Conservation (phyloP, 345 rosid species). For the Citrus medica region DNA sequence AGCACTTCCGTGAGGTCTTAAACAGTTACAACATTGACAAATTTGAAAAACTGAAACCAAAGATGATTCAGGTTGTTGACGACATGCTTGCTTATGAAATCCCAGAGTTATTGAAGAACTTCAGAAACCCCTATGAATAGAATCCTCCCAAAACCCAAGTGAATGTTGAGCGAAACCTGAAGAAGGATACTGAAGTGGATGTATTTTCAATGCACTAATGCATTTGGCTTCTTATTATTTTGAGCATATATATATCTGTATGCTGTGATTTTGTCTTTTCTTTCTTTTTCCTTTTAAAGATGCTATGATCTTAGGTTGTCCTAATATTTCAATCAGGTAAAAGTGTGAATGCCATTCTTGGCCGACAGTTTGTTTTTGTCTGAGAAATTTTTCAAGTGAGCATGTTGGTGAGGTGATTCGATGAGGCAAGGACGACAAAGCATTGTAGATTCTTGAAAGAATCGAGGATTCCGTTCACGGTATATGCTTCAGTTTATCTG, state of each 20-base stretch:
- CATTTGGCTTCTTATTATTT: background rate
- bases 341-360: background rate
- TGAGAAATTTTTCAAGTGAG: background rate
- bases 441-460: background rate
- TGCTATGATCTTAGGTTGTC: background rate
- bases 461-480: background rate
- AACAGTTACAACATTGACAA: constrained; percentile 70
- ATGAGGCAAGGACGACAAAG: background rate
- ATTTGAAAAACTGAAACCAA: constrained; percentile 83
- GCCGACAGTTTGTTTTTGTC: background rate
- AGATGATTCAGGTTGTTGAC: constrained; percentile 84
- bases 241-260: background rate
- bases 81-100: constrained; percentile 92
- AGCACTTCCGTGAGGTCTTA: constrained; percentile 69
- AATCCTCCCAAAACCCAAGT: background rate
- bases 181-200: background rate
- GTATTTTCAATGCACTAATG: background rate
- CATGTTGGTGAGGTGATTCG: background rate
- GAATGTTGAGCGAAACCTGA: background rate
- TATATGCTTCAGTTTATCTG: background rate
- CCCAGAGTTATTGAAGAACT: constrained; percentile 79
- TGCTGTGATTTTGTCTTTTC: no score
- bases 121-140: constrained; percentile 74
- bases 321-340: background rate
- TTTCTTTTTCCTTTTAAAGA: no score